Evolutionary conservation across 140 eudicot genomes (phyloP).

Genomic region (Bidens hawaiensis): DNA sequence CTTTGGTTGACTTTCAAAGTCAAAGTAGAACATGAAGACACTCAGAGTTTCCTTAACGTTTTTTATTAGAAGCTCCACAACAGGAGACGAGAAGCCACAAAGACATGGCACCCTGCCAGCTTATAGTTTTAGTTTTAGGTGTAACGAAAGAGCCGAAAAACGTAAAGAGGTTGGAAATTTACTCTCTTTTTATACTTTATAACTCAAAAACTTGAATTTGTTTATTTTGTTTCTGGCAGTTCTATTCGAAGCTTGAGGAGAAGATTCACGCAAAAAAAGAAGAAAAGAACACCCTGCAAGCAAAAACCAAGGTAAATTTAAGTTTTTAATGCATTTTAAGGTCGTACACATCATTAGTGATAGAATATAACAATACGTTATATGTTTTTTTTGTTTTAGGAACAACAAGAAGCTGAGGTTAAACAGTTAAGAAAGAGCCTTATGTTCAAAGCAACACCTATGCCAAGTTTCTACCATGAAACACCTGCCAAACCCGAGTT

Average conservation of each 20-base stretch:
- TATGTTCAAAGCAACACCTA: slow-evolving; percentile 87
- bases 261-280: slow-evolving; percentile 81
- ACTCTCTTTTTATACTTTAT: background rate
- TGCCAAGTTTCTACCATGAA: slow-evolving; percentile 92
- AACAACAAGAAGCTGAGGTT: slow-evolving; percentile 83
- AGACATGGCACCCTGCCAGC: slow-evolving; percentile 71
- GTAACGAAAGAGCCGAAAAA: slow-evolving; percentile 93
- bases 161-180: slow-evolving; percentile 67
- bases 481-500: slow-evolving; percentile 72
- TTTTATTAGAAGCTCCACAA: slow-evolving; percentile 56
- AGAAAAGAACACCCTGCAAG: slow-evolving; percentile 66
- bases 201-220: background rate
- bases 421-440: slow-evolving; percentile 72
- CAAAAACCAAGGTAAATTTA: slow-evolving; percentile 59
- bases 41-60: slow-evolving; percentile 39
- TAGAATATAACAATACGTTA: background rate
- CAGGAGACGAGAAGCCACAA: slow-evolving; percentile 65
- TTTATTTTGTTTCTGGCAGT: slow-evolving; percentile 35
- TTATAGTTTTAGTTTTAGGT: slow-evolving; percentile 73
- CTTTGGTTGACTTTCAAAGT: slow-evolving; percentile 2
- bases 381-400: slow-evolving; percentile 31
- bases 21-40: slow-evolving; percentile 1
- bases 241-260: slow-evolving; percentile 82
- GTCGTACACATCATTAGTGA: slow-evolving; percentile 1
- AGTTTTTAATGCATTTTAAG: background rate